Evolutionary conservation across 2,329 filamentous ascomycete species (phyloP).

Genomic region (Leptographium procerum): DNA sequence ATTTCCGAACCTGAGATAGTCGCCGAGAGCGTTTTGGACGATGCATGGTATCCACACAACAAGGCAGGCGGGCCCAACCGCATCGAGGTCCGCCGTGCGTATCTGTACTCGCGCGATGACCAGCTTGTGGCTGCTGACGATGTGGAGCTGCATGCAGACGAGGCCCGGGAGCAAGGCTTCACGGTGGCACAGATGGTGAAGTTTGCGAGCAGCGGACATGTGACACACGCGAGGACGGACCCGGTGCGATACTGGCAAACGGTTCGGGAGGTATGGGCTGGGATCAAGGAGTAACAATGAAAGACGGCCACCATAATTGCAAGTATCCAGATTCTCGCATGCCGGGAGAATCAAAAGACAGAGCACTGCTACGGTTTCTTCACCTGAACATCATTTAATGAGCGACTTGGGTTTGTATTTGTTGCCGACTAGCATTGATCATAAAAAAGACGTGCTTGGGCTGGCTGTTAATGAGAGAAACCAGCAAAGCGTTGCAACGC

Average conservation of each 20-base stretch:
- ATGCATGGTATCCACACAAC: constrained; percentile 23
- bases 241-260: constrained; percentile 37
- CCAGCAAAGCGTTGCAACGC: too few species aligned
- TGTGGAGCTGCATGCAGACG: constrained; percentile 35
- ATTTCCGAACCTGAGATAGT: not conserved
- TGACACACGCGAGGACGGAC: constrained; percentile 36
- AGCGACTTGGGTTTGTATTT: not conserved
- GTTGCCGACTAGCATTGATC: not conserved
- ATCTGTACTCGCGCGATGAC: constrained; percentile 40
- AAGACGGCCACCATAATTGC: too few species aligned
- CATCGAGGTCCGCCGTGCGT: constrained; percentile 33
- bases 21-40: constrained; percentile 2
- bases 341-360: too few species aligned
- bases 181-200: constrained; percentile 27
- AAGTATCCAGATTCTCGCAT: too few species aligned
- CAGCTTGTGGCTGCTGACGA: constrained; percentile 32
- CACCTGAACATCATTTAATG: not conserved
- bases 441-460: not conserved
- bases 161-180: constrained; percentile 28
- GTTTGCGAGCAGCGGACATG: constrained; percentile 38
- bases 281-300: constrained; percentile 4
- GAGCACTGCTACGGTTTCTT: not conserved
- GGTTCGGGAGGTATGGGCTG: constrained; percentile 35
- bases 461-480: not conserved
- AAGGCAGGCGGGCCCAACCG: constrained; percentile 18